Percentiles rank a stretch among this genome's conserved stretches.
Conservation (phyloP, 192 early-diverging fungal species). For the Dissophora globulifera region DNA sequence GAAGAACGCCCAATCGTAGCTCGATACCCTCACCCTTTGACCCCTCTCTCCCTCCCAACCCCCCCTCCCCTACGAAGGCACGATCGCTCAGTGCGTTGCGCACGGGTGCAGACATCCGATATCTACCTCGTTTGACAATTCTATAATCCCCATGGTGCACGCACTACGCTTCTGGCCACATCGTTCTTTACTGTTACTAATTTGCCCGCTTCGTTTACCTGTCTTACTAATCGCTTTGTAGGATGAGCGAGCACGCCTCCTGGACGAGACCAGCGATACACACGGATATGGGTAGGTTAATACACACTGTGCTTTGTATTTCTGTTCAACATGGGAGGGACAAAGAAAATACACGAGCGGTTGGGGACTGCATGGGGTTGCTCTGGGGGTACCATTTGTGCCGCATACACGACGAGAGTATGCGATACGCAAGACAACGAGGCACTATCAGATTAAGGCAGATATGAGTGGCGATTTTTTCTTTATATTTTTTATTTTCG, state of each 20-base stretch:
- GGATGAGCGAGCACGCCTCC: constrained; percentile 31
- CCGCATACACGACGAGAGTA: background rate
- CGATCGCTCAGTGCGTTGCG: no score
- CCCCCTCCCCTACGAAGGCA: no score
- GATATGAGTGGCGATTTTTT: background rate
- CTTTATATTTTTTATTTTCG: background rate
- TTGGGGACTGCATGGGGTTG: background rate
- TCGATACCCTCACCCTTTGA: no score
- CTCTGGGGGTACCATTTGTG: background rate
- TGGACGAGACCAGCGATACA: constrained; percentile 12
- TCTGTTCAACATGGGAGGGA: background rate
- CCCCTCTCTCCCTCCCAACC: no score
- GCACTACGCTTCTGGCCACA: no score
- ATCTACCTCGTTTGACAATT: no score
- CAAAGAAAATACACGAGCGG: background rate
- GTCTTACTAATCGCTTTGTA: background rate
- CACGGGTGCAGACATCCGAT: no score
- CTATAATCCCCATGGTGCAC: no score
- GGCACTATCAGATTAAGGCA: background rate
- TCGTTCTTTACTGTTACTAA: no score
- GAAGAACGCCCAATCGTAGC: no score
- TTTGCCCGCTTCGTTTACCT: no score
- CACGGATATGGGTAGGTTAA: constrained; percentile 26
- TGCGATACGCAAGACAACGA: background rate
- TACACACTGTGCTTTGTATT: background rate